phyloP scores from a whole-genome alignment of 208 protist genomes.

The Trypanosoma brucei region DNA sequence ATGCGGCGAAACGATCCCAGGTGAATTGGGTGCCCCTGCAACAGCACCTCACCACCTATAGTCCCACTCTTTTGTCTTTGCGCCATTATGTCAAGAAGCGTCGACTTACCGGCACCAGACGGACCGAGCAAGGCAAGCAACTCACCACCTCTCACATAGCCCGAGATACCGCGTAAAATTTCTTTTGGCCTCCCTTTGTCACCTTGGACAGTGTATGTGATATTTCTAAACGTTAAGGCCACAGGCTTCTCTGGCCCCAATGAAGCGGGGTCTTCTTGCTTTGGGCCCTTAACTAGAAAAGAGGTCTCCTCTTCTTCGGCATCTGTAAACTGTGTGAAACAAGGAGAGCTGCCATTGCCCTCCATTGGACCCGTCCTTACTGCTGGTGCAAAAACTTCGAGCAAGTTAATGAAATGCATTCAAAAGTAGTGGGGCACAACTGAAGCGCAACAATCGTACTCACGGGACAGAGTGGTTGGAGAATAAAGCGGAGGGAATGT shows the following conservation, averaged over 20 bases:
- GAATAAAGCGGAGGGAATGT: too few species aligned
- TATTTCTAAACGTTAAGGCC: constrained; percentile 37
- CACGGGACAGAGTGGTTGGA: too few species aligned
- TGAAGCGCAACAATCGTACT: too few species aligned
- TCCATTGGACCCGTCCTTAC: too few species aligned
- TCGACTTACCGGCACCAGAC: constrained; percentile 77
- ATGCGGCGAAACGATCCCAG: constrained; percentile 29
- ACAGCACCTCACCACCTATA: constrained; percentile 29
- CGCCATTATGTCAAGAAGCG: constrained; percentile 72
- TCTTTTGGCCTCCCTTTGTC: constrained; percentile 12
- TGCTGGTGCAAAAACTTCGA: too few species aligned
- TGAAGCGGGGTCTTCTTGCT: background rate
- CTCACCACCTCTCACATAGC: constrained; percentile 48
- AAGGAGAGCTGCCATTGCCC: too few species aligned
- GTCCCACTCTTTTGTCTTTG: constrained; percentile 29
- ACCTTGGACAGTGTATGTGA: constrained; percentile 34
- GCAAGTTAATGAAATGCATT: too few species aligned
- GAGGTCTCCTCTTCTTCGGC: background rate
- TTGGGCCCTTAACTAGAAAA: background rate
- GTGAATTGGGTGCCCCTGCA: constrained; percentile 44
- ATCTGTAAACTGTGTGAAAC: background rate
- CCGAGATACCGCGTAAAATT: constrained; percentile 51
- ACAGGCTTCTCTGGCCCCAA: background rate
- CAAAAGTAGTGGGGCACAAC: too few species aligned
- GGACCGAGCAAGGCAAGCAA: constrained; percentile 74